Conservation (phyloP, 139 green algal genomes). For the Marvania coccoides region DNA sequence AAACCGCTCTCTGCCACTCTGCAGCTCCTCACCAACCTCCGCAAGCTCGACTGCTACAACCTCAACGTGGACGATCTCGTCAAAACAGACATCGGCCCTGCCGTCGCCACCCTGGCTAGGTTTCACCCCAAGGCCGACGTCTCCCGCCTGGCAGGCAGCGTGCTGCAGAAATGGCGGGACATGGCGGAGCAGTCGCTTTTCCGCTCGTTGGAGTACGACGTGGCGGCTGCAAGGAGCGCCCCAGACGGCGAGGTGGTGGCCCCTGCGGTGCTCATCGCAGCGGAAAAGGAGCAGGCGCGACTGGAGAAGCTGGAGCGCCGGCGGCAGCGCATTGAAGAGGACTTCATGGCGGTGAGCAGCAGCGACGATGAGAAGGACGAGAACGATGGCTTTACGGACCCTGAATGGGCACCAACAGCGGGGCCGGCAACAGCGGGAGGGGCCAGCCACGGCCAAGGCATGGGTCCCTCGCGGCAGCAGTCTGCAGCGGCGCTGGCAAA, state of each 20-base stretch:
- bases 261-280: background rate
- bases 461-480: too few species aligned
- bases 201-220: background rate
- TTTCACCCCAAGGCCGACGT: slow-evolving; percentile 3
- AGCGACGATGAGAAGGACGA: background rate
- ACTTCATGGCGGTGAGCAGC: background rate
- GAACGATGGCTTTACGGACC: background rate
- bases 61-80: background rate
- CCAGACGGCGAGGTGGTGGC: background rate
- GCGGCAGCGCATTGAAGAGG: slow-evolving; percentile 2
- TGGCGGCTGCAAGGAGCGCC: background rate
- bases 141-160: background rate
- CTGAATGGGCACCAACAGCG: background rate
- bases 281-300: background rate
- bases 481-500: background rate
- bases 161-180: slow-evolving; percentile 1
- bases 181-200: background rate
- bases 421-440: background rate
- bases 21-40: background rate
- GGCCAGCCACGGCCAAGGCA: too few species aligned
- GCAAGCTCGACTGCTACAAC: slow-evolving; percentile 11
- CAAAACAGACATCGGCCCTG: background rate
- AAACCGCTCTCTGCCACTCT: background rate
- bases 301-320: background rate
- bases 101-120: background rate